Evolutionary conservation across 371 early-diverging fungal species (phyloP).

Genomic region (Phascolomyces articulosus): DNA sequence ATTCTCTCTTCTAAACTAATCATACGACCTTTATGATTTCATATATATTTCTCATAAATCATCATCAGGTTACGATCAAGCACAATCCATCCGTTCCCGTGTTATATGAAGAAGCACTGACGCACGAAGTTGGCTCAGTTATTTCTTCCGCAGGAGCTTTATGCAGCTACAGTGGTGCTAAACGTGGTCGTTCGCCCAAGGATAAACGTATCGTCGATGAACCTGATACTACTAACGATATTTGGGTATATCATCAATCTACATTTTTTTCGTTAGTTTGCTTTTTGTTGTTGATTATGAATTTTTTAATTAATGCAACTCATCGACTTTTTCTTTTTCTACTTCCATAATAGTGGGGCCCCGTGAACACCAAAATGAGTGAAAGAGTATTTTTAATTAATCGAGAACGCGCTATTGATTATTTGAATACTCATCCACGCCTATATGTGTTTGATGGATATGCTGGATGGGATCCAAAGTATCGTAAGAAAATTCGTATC

Average conservation of each 20-base stretch:
- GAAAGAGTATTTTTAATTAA: slow-evolving; percentile 92
- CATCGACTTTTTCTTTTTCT: neutral
- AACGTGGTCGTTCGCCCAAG: slow-evolving; percentile 89
- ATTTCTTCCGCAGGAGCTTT: slow-evolving; percentile 93
- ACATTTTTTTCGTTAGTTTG: neutral
- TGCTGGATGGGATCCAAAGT: slow-evolving; percentile 96
- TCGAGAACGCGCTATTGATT: slow-evolving; percentile 95
- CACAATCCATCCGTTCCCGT: slow-evolving; percentile 81
- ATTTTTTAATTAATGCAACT: neutral
- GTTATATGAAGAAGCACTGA: slow-evolving; percentile 94
- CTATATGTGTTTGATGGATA: slow-evolving; percentile 96
- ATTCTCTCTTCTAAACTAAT: neutral
- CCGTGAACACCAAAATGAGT: slow-evolving; percentile 91
- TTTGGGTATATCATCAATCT: slow-evolving; percentile 63
- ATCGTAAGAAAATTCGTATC: slow-evolving; percentile 95
- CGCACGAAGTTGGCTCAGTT: slow-evolving; percentile 86
- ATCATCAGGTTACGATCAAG: slow-evolving; percentile 55
- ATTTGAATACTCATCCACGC: slow-evolving; percentile 92
- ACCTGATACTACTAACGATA: slow-evolving; percentile 71
- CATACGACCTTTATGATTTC: neutral
- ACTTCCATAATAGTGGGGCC: slow-evolving; percentile 74
- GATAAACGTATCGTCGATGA: slow-evolving; percentile 99
- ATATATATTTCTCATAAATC: neutral
- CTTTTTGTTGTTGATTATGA: neutral
- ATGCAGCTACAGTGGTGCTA: slow-evolving; percentile 88